A percentile compares a stretch with the other conserved stretches of the same genome.
Conservation (phyloP, 208 protist genomes). For the Crithidia brevicula region DNA sequence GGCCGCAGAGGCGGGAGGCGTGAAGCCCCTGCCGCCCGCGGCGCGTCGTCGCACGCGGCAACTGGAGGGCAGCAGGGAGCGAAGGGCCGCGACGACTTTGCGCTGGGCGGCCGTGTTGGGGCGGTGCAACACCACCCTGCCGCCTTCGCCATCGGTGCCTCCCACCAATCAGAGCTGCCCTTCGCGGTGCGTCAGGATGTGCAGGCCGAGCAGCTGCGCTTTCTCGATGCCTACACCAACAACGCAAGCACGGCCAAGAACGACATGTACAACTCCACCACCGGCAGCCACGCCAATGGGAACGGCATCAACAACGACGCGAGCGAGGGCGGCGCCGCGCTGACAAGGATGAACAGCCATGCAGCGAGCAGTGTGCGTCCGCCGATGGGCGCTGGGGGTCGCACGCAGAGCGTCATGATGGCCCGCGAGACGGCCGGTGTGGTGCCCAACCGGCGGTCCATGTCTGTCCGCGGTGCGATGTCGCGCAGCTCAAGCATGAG, state of each 20-base stretch:
- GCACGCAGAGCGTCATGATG: constrained; percentile 43
- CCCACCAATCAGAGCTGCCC: constrained; percentile 47
- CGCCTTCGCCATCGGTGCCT: constrained; percentile 67
- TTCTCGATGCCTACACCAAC: constrained; percentile 72
- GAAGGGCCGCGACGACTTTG: constrained; percentile 55
- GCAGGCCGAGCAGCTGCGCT: constrained; percentile 64
- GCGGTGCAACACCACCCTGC: constrained; percentile 77
- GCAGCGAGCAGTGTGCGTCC: constrained; percentile 18
- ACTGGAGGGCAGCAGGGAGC: too few relatives aligned
- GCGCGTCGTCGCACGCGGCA: neutral
- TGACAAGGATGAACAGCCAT: constrained; percentile 14
- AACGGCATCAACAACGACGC: constrained; percentile 23
- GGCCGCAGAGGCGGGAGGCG: constrained; percentile 1
- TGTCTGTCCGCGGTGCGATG: constrained; percentile 27
- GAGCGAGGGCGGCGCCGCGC: constrained; percentile 8
- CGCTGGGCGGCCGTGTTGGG: constrained; percentile 80
- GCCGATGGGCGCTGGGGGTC: constrained; percentile 14
- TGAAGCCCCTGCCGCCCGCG: neutral
- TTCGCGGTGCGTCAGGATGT: constrained; percentile 81
- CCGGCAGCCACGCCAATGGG: neutral
- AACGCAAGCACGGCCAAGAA: constrained; percentile 38
- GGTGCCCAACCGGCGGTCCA: constrained; percentile 60
- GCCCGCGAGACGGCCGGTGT: constrained; percentile 73
- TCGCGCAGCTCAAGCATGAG: constrained; percentile 26
- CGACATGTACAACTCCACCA: constrained; percentile 29